phyloP scores from a whole-genome alignment of 495 filamentous ascomycete genomes.

The Aspergillus kassunensis region DNA sequence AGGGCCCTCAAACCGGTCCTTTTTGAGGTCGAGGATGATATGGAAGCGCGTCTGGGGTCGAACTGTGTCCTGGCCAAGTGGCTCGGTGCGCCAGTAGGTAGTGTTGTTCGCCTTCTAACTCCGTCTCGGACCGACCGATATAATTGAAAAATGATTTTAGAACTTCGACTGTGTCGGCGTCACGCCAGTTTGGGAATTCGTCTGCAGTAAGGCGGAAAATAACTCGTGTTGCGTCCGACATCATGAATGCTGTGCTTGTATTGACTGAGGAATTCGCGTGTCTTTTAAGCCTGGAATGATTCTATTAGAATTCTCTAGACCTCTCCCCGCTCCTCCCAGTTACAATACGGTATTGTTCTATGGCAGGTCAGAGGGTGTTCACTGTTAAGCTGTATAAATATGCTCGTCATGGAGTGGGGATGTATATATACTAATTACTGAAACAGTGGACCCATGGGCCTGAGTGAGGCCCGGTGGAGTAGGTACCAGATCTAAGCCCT shows the following conservation, averaged over 20 bases:
- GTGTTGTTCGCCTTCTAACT: neutral
- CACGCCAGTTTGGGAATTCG: neutral
- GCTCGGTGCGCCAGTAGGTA: neutral
- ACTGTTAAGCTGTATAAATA: too few species aligned
- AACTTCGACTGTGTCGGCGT: neutral
- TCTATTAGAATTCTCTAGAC: too few species aligned
- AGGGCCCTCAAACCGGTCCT: neutral
- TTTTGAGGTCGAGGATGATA: neutral
- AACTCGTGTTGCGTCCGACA: neutral
- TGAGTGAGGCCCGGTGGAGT: too few species aligned
- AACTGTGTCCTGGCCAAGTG: neutral
- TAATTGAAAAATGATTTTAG: neutral
- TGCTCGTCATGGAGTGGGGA: too few species aligned
- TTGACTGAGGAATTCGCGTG: neutral
- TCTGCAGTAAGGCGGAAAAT: neutral
- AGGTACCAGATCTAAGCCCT: too few species aligned
- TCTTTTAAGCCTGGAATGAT: too few species aligned
- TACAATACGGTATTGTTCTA: too few species aligned
- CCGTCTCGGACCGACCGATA: neutral
- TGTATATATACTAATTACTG: too few species aligned
- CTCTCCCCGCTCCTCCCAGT: too few species aligned
- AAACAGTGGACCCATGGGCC: too few species aligned
- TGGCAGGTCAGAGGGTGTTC: too few species aligned
- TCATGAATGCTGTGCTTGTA: neutral
- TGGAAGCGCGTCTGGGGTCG: neutral